phyloP scores from a whole-genome alignment of 352 stramenopile genomes.

The Saprolegnia diclina region DNA sequence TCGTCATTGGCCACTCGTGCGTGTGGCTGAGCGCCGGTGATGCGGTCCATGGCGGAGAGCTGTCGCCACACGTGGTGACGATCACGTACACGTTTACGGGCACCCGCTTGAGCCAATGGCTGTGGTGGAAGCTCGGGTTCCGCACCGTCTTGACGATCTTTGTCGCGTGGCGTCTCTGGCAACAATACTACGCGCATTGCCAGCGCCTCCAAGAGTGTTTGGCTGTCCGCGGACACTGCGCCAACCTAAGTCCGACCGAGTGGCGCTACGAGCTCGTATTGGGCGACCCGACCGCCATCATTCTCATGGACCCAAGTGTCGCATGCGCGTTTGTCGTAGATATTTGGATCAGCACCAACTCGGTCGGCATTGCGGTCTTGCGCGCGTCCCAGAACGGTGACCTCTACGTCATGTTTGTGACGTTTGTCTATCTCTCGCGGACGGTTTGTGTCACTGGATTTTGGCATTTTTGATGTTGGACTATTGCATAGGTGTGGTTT shows the following conservation, averaged over 20 bases:
- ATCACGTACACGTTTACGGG: background rate
- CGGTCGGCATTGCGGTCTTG: conserved; percentile 4
- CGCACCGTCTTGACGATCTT: background rate
- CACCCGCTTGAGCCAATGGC: background rate
- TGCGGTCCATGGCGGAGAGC: background rate
- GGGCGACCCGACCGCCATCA: conserved; percentile 10
- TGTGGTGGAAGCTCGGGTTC: background rate
- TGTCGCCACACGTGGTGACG: background rate
- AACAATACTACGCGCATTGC: background rate
- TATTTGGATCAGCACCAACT: conserved; percentile 1
- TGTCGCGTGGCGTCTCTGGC: background rate
- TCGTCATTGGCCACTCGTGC: background rate
- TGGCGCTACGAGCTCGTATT: conserved; percentile 7
- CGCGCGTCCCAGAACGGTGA: conserved; percentile 6
- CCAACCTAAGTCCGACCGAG: background rate
- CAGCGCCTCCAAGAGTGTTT: background rate
- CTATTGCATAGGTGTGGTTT: conserved; percentile 14
- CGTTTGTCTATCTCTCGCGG: conserved; percentile 12
- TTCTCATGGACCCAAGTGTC: conserved; percentile 7
- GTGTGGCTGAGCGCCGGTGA: background rate
- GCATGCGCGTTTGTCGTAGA: conserved; percentile 2
- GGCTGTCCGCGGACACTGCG: background rate
- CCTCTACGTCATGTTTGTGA: background rate
- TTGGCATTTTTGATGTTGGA: background rate
- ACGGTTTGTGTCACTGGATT: background rate